phyloP scores from a whole-genome alignment of 208 protist species.

The Strigomonas oncopelti region DNA sequence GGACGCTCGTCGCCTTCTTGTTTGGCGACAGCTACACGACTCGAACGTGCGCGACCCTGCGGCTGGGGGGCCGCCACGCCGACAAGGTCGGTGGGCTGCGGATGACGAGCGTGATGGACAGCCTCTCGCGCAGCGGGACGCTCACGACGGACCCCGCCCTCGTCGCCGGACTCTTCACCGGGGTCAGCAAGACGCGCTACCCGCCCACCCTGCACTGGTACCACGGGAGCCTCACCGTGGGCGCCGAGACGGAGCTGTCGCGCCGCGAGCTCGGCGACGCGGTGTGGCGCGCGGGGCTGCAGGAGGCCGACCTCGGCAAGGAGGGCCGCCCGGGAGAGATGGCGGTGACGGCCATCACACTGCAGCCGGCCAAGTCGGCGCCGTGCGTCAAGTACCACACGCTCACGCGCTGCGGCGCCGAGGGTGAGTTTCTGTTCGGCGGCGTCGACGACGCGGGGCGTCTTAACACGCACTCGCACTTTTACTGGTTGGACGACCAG shows the following conservation, averaged over 20 bases:
- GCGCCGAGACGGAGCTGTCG: slow-evolving; percentile 20
- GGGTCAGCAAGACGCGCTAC: slow-evolving; percentile 33
- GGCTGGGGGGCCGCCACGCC: not conserved
- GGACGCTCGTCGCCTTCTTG: slow-evolving; percentile 49
- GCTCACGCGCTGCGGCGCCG: slow-evolving; percentile 41
- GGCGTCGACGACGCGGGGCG: slow-evolving; percentile 15
- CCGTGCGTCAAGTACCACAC: slow-evolving; percentile 46
- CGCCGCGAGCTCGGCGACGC: slow-evolving; percentile 24
- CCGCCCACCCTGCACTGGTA: slow-evolving; percentile 54
- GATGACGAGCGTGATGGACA: slow-evolving; percentile 22
- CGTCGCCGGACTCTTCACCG: slow-evolving; percentile 18
- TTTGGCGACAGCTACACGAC: slow-evolving; percentile 73
- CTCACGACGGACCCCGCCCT: slow-evolving; percentile 11
- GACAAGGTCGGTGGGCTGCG: not conserved
- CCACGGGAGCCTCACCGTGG: slow-evolving; percentile 43
- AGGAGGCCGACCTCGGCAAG: slow-evolving; percentile 28
- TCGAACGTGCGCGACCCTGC: slow-evolving; percentile 27
- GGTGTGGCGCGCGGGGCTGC: slow-evolving; percentile 34
- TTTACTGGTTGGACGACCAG: slow-evolving; percentile 28
- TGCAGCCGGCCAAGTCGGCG: slow-evolving; percentile 30
- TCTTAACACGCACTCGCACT: slow-evolving; percentile 12
- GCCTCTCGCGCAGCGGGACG: slow-evolving; percentile 20
- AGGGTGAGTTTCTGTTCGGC: slow-evolving; percentile 49
- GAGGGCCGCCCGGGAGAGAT: slow-evolving; percentile 23
- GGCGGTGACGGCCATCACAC: slow-evolving; percentile 41